Base-by-base conservation (phyloP, 352 stramenopile genomes). In the Phytophthora chlamydospora region DNA sequence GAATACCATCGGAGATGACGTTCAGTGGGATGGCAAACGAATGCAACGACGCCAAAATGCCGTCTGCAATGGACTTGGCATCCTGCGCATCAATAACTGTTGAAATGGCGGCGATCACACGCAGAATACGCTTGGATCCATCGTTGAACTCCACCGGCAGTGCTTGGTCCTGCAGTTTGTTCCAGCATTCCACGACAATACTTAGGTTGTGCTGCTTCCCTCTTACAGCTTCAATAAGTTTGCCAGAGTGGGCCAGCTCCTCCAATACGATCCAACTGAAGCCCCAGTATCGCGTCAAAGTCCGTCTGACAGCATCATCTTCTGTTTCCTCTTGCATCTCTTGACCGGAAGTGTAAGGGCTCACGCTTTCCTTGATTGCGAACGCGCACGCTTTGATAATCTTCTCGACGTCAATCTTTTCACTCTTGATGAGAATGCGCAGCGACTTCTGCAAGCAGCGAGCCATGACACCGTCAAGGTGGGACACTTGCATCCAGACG, bases 241-340 rank as follows among this genome's bases (percentile, higher is more conserved):
- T 78, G 8, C 76, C 77, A 0, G 76, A 80, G 42, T 82, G 75
- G 3, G 86, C 81, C 1, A 96, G 58, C 36, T 96, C 87, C 48
- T 96, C 87, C 31, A 96, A 54, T 1, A 94, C 58, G 42, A 93
- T 78, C 87, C 87, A 96, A 34, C 87, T 93, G 58, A 94, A 92
- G 2, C 78, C 71, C 84, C 86, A 95, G 52, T 86, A 93, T 10
- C 63, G 61, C 13, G 68, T 83, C 24, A 82, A 63, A 24, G 61
- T 39, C 31, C 58, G 61, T 33, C 62, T 52, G n/a, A 46, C 43
- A 19, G 71, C 32, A 8, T 83, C 73, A 6, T 77, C 61, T 39
- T 84, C 71, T 0, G 58, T 72, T 52, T 71, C 71, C 44, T 71
- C 61, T 46, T 58, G 43, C 3, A 75, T 9, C 12, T 75, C 58